Percentiles rank a stretch among this genome's conserved stretches.
phyloP scores from a whole-genome alignment of 2,329 filamentous ascomycete genomes.

The Cytospora leucostoma region DNA sequence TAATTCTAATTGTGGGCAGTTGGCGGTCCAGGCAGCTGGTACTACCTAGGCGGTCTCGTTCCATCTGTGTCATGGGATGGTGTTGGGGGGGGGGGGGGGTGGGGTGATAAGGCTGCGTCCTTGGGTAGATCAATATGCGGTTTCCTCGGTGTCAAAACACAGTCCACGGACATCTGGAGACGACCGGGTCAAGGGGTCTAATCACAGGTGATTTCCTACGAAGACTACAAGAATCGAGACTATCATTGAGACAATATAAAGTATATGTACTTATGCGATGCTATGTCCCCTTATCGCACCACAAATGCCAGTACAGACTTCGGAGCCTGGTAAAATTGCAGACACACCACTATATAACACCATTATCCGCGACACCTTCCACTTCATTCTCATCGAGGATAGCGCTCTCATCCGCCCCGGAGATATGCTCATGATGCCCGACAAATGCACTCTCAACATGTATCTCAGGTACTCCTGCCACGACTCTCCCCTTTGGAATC shows the following conservation, averaged over 20 bases:
- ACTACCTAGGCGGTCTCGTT: neutral
- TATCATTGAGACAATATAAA: neutral
- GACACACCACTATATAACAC: neutral
- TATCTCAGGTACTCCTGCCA: conserved; percentile 11
- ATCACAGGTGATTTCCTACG: neutral
- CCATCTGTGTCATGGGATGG: neutral
- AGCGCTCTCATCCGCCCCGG: neutral
- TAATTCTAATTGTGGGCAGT: conserved; percentile 1
- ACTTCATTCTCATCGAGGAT: conserved; percentile 13
- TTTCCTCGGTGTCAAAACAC: neutral
- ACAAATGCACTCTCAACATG: conserved; percentile 24
- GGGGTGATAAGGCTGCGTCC: too few relatives aligned
- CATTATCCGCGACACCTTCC: neutral
- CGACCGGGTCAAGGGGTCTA: neutral
- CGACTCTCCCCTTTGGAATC: conserved; percentile 20
- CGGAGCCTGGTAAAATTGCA: neutral
- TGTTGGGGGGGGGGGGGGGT: neutral
- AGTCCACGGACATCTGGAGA: neutral
- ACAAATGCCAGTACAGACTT: neutral
- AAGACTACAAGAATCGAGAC: neutral
- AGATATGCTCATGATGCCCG: conserved; percentile 5
- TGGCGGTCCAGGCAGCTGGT: neutral
- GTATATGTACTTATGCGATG: neutral
- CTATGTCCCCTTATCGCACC: neutral
- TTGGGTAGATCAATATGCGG: neutral